These are phyloP conservation scores for Miscanthus lutarioriparius DNA, from an alignment of 176 grass and related monocot genomes.

Conservation along the genomic window DNA sequence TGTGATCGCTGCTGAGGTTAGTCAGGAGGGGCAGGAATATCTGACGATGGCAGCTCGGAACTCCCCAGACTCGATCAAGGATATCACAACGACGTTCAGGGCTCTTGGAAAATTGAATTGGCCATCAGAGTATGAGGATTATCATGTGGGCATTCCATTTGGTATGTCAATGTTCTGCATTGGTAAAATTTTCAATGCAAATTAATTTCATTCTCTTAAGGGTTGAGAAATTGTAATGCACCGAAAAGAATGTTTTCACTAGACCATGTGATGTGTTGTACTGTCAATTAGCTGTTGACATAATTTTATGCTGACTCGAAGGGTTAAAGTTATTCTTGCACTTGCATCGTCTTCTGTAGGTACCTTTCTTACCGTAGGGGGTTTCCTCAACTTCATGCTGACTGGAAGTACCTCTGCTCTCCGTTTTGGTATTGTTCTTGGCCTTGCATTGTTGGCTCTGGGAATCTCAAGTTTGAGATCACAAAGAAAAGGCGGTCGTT, in stretches of 20 bases:
- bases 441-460: conserved; percentile 69
- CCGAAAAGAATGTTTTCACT: neutral
- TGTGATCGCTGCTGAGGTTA: conserved; percentile 54
- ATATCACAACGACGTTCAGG: conserved; percentile 57
- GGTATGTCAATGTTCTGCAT: conserved; percentile 51
- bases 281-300: neutral
- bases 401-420: conserved; percentile 83
- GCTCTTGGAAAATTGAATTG: conserved; percentile 53
- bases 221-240: neutral
- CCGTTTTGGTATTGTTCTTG: conserved; percentile 87
- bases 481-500: conserved; percentile 46
- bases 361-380: conserved; percentile 70
- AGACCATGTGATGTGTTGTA: neutral
- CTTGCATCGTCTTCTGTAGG: conserved; percentile 50
- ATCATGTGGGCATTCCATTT: conserved; percentile 82
- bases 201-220: neutral
- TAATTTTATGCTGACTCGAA: neutral
- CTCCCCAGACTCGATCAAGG: conserved; percentile 78
- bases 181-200: neutral
- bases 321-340: conserved; percentile 2
- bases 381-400: conserved; percentile 87
- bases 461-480: conserved; percentile 77
- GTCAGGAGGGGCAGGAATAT: conserved; percentile 84
- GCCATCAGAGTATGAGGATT: conserved; percentile 65
- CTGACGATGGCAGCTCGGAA: conserved; percentile 61